phyloP scores from a whole-genome alignment of 805 yeast species.

The Candida incommunis region DNA sequence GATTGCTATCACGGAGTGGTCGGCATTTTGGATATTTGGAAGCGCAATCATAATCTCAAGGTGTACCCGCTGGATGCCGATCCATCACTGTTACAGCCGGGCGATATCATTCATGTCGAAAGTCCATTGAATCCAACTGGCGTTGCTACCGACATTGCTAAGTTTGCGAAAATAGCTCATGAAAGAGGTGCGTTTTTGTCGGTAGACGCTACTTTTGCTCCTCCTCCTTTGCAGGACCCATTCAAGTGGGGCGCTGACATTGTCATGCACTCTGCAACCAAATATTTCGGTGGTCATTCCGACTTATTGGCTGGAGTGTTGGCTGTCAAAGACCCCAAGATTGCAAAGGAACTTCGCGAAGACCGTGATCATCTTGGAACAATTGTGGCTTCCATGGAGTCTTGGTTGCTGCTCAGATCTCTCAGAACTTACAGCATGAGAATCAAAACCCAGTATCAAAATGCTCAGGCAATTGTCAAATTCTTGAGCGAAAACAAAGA shows the following conservation, averaged over 20 bases:
- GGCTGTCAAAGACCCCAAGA: slow-evolving; percentile 40
- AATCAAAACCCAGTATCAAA: slow-evolving; percentile 48
- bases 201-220: slow-evolving; percentile 86
- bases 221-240: slow-evolving; percentile 78
- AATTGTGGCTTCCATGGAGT: slow-evolving; percentile 63
- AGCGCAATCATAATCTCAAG: slow-evolving; percentile 39
- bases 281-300: slow-evolving; percentile 92
- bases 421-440: slow-evolving; percentile 70
- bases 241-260: slow-evolving; percentile 75
- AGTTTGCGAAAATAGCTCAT: slow-evolving; percentile 61
- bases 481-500: slow-evolving; percentile 37
- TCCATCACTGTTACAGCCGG: slow-evolving; percentile 37
- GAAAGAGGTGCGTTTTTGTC: slow-evolving; percentile 55
- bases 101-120: slow-evolving; percentile 54
- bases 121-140: slow-evolving; percentile 86
- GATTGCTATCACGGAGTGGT: slow-evolving; percentile 79
- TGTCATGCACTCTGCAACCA: slow-evolving; percentile 87
- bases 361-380: slow-evolving; percentile 72
- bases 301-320: slow-evolving; percentile 76
- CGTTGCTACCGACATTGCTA: slow-evolving; percentile 41
- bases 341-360: slow-evolving; percentile 30
- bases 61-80: slow-evolving; percentile 16
- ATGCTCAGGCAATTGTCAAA: slow-evolving; percentile 46
- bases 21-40: slow-evolving; percentile 48
- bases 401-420: slow-evolving; percentile 62